phyloP scores from a whole-genome alignment of 257 asterid species.

The Solanum chaucha region DNA sequence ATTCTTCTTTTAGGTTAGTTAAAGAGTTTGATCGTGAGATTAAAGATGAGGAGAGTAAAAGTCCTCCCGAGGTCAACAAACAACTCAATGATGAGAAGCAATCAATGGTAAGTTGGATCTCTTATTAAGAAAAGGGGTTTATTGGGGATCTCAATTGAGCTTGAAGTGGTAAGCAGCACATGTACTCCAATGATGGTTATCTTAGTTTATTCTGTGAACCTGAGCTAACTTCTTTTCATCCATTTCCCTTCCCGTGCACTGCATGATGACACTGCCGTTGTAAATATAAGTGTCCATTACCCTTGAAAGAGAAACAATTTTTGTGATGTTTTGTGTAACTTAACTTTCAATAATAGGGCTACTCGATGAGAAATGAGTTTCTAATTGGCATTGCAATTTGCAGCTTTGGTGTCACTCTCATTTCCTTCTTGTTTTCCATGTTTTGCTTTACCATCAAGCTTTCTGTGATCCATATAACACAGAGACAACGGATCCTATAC shows the following conservation, averaged over 20 bases:
- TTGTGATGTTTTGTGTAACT: not conserved
- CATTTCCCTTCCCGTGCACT: not conserved
- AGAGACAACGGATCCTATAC: not conserved
- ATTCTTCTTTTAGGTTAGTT: slow-evolving; percentile 44
- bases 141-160: not conserved
- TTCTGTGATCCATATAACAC: not conserved
- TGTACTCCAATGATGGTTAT: not conserved
- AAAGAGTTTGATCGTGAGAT: slow-evolving; percentile 97
- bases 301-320: not conserved
- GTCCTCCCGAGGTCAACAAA: slow-evolving; percentile 67
- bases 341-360: not conserved
- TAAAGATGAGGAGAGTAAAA: slow-evolving; percentile 82
- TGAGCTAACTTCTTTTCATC: not conserved
- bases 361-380: not conserved
- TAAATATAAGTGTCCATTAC: not conserved
- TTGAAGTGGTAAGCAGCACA: not conserved
- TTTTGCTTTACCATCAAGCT: not conserved
- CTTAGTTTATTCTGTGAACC: not conserved
- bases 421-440: not conserved
- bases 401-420: not conserved
- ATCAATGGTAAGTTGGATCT: slow-evolving; percentile 49
- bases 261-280: not conserved
- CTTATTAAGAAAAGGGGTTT: not conserved
- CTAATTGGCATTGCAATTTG: not conserved
- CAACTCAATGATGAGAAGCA: slow-evolving; percentile 95